These are phyloP conservation scores for Talaromyces sp. DNA, from an alignment of 2,329 filamentous ascomycete genomes.

Conservation along the genomic window DNA sequence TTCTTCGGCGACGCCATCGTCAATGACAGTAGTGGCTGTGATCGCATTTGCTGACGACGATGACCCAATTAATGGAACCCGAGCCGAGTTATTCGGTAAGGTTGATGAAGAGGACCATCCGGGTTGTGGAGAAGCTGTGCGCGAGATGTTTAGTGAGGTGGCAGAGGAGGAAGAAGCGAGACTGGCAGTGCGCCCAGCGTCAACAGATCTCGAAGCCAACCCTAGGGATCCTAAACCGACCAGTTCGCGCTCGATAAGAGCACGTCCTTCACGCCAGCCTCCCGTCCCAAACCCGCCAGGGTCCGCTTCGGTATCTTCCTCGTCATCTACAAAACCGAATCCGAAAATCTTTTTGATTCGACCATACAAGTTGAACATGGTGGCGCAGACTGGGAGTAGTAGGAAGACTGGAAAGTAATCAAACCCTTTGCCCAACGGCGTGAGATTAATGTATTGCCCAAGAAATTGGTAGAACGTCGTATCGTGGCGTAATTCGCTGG, in stretches of 20 bases:
- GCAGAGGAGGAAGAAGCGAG: conserved; percentile 10
- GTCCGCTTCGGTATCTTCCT: conserved; percentile 60
- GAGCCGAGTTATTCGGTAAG: conserved; percentile 3
- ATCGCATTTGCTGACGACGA: neutral
- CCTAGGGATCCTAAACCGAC: conserved; percentile 56
- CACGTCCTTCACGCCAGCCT: conserved; percentile 86
- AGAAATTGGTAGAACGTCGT: conserved; percentile 88
- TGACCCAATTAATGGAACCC: conserved; percentile 14
- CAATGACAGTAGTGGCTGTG: conserved; percentile 44
- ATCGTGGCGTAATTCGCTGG: conserved; percentile 65
- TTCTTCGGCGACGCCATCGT: conserved; percentile 59
- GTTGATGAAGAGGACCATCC: conserved; percentile 26
- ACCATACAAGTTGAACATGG: conserved; percentile 85
- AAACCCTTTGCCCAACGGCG: conserved; percentile 76
- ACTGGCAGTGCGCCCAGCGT: conserved; percentile 27
- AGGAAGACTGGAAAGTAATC: conserved; percentile 87
- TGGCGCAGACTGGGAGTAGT: conserved; percentile 78
- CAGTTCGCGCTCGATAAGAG: conserved; percentile 83
- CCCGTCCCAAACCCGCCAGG: conserved; percentile 68
- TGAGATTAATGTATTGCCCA: conserved; percentile 77
- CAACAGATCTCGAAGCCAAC: conserved; percentile 35
- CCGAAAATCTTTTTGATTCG: conserved; percentile 73
- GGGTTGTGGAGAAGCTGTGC: conserved; percentile 23
- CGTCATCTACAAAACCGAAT: conserved; percentile 72
- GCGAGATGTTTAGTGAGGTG: conserved; percentile 9